phyloP scores from a whole-genome alignment of 495 filamentous ascomycete species.

The Aspergillus avenaceus region DNA sequence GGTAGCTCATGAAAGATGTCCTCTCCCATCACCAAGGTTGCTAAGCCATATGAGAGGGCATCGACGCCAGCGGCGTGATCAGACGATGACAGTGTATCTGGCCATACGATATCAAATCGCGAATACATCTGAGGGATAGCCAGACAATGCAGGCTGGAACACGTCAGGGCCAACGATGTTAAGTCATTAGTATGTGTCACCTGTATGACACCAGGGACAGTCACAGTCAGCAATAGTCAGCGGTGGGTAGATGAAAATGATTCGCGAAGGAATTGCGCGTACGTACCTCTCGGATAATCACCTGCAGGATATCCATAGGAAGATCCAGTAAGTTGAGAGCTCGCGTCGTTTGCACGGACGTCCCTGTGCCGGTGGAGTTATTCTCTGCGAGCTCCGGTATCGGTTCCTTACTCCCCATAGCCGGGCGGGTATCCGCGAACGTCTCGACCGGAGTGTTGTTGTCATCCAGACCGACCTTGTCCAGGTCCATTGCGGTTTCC shows the following conservation, averaged over 20 bases:
- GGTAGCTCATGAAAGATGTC: slow-evolving; percentile 56
- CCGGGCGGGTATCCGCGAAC: slow-evolving; percentile 5
- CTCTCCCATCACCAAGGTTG: slow-evolving; percentile 78
- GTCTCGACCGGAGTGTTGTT: neutral
- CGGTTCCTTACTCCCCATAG: neutral
- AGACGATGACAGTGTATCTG: slow-evolving; percentile 59
- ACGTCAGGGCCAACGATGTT: slow-evolving; percentile 75
- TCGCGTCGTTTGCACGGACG: slow-evolving; percentile 7
- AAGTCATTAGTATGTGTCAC: slow-evolving; percentile 86
- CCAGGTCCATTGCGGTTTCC: slow-evolving; percentile 6
- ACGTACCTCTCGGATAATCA: slow-evolving; percentile 83
- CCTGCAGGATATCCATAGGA: slow-evolving; percentile 79
- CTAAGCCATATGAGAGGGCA: slow-evolving; percentile 85
- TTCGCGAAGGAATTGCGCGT: neutral
- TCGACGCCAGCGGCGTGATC: slow-evolving; percentile 76
- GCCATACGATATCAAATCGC: slow-evolving; percentile 93
- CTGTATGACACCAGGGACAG: slow-evolving; percentile 39
- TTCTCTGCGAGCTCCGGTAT: neutral
- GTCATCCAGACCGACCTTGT: neutral
- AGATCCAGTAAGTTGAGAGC: slow-evolving; percentile 68
- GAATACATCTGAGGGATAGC: slow-evolving; percentile 86
- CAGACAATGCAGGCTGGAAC: slow-evolving; percentile 77
- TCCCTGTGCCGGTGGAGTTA: neutral
- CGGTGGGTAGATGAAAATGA: too few relatives aligned
- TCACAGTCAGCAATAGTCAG: neutral